phyloP scores from a whole-genome alignment of 495 filamentous ascomycete genomes.

The Podospora australis region DNA sequence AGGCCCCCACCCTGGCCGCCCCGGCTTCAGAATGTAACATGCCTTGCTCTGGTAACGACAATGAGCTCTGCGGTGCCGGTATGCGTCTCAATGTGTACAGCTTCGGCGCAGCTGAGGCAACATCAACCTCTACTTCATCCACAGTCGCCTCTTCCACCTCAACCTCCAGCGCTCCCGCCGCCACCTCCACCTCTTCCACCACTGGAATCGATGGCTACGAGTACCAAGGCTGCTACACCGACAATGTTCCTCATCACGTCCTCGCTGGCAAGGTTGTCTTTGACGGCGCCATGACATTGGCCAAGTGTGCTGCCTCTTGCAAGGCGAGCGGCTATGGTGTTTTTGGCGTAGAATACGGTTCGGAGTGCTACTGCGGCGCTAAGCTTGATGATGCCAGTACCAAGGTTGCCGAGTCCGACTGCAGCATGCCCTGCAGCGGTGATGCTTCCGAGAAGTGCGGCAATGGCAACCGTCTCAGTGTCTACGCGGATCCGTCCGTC shows the following conservation, averaged over 20 bases:
- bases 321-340: slow-evolving; percentile 44
- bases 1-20: slow-evolving; percentile 27
- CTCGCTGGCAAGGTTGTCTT: slow-evolving; percentile 49
- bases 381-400: slow-evolving; percentile 28
- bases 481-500: slow-evolving; percentile 29
- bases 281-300: slow-evolving; percentile 48
- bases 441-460: slow-evolving; percentile 49
- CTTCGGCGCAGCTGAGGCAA: not conserved
- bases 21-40: slow-evolving; percentile 35
- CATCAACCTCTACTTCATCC: not conserved
- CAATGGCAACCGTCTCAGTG: slow-evolving; percentile 44
- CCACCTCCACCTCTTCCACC: too few relatives aligned
- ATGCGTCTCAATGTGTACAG: slow-evolving; percentile 30
- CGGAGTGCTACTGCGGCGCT: slow-evolving; percentile 64
- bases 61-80: slow-evolving; percentile 35
- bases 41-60: slow-evolving; percentile 38
- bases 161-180: slow-evolving; percentile 17
- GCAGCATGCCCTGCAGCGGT: slow-evolving; percentile 49
- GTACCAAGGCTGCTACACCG: slow-evolving; percentile 56
- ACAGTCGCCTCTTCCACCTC: slow-evolving; percentile 29
- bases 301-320: slow-evolving; percentile 52
- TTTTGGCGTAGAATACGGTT: slow-evolving; percentile 59
- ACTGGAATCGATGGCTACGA: slow-evolving; percentile 48
- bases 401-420: slow-evolving; percentile 46
- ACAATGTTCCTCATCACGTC: slow-evolving; percentile 50